Base-by-base conservation (phyloP, 176 grass and related monocot species). In the Aegilops bicornis region DNA sequence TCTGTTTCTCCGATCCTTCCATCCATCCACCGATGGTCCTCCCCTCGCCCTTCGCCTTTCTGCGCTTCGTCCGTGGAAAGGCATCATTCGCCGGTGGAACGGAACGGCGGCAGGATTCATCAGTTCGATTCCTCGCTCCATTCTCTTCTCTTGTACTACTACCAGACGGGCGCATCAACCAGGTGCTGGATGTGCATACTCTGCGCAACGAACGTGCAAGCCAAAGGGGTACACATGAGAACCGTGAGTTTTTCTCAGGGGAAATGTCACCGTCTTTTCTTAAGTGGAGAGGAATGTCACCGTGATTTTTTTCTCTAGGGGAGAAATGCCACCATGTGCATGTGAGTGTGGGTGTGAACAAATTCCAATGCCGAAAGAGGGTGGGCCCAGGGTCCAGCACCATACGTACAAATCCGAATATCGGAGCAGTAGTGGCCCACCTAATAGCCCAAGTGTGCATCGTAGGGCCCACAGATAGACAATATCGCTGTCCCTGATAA, bases 371-470 rank as follows among this genome's bases (percentile, higher is more conserved):
- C 60, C 63, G 79, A 60, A 88, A 88, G 14, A 33, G 11, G 24
- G 60, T 29, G 42, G 61, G 79, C 65, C 84, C 76, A 31, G 5
- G 48, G 50, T 54, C 50, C 50, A 54, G 50, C 1, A 54, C 16
- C 15, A 54, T 54, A 5, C 31, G 4, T 33, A 54, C 50, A 54
- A 7, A 54, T 54, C 16, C 50, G 50, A 52, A 54, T 54, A 54
- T 19, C 6, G 50, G 5, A 54, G 50, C 50, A 54, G 50, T 19
- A 54, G 50, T 54, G 50, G 35, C 19, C 80, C 80, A 88, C 56
- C n/a, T 43, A 67, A 76, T 31, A 73, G 87, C 87, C 75, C 87
- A 89, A 85, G 68, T 56, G 42, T 71, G 23, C 40, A 31, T 65
- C 32, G 82, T 74, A 80, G 76, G 59, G 16, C 8, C 76, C 30